phyloP scores from a whole-genome alignment of 805 yeast genomes.

The Diddensiella santjacobensis region DNA sequence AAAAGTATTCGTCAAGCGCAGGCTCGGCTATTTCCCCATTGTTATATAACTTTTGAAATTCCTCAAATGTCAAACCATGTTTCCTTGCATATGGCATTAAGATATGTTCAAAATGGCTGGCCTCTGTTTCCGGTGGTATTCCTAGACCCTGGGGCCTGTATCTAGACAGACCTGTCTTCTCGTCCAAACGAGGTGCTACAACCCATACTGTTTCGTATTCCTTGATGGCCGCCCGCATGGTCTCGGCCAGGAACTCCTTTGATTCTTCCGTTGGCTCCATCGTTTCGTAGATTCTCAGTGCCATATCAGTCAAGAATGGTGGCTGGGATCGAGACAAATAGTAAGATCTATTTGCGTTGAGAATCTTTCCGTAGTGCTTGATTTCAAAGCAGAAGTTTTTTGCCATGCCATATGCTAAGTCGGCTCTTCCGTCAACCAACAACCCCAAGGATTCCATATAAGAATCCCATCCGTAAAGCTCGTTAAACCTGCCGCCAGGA shows the following conservation, averaged over 20 bases:
- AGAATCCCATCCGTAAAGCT: conserved; percentile 97
- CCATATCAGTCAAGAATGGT: conserved; percentile 94
- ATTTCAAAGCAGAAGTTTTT: conserved; percentile 90
- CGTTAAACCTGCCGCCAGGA: conserved; percentile 97
- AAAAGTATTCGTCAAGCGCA: conserved; percentile 77
- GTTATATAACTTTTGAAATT: conserved; percentile 69
- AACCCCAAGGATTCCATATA: conserved; percentile 88
- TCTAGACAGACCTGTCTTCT: conserved; percentile 72
- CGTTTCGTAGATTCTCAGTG: conserved; percentile 60
- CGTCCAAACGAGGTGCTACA: conserved; percentile 67
- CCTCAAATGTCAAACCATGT: conserved; percentile 52
- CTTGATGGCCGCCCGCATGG: conserved; percentile 74
- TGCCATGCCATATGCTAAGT: conserved; percentile 83
- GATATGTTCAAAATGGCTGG: conserved; percentile 76
- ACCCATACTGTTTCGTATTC: conserved; percentile 86
- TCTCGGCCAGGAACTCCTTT: conserved; percentile 56
- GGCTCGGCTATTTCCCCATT: conserved; percentile 65
- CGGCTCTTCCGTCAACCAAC: conserved; percentile 58
- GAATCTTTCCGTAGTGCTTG: conserved; percentile 81
- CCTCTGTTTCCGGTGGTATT: conserved; percentile 96
- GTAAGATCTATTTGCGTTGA: conserved; percentile 91
- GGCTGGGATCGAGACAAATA: conserved; percentile 93
- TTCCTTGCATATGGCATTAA: conserved; percentile 66
- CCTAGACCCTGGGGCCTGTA: conserved; percentile 89
- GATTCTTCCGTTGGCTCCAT: conserved; percentile 40